Conservation (phyloP, 257 asterid genomes). For the Voacanga thouarsii region DNA sequence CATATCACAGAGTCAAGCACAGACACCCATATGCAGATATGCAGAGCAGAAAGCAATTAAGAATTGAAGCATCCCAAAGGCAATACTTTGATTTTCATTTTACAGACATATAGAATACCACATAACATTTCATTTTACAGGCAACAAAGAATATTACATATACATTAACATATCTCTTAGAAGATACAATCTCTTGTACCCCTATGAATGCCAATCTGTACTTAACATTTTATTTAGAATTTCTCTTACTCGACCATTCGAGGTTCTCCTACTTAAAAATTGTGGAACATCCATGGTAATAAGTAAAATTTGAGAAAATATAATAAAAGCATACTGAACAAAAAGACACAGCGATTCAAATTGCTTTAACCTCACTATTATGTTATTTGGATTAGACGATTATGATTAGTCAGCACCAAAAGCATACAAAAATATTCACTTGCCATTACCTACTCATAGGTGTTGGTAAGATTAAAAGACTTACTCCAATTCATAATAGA, state of each 20-base stretch:
- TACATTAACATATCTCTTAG: neutral
- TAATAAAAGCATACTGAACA: neutral
- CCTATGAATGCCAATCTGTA: neutral
- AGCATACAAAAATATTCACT: neutral
- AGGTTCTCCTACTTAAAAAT: neutral
- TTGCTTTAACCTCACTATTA: neutral
- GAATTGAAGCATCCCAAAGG: no score
- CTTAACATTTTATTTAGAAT: neutral
- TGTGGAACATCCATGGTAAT: neutral
- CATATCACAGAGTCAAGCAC: neutral
- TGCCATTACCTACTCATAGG: constrained; percentile 7
- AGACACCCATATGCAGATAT: neutral
- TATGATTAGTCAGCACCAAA: constrained; percentile 7
- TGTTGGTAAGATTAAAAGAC: neutral
- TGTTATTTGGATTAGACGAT: neutral
- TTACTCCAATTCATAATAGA: constrained; percentile 13
- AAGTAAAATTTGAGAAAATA: neutral
- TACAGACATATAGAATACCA: no score
- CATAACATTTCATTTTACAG: neutral
- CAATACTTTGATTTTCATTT: no score
- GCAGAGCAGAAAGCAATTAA: neutral
- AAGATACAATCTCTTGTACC: neutral
- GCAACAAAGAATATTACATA: no score
- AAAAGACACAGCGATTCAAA: neutral
- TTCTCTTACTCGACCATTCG: neutral